A percentile compares a stretch with the other conserved stretches of the same genome.
These are phyloP conservation scores for Parietaria judaica DNA, from an alignment of 306 rosid genomes.

Conservation along the genomic window DNA sequence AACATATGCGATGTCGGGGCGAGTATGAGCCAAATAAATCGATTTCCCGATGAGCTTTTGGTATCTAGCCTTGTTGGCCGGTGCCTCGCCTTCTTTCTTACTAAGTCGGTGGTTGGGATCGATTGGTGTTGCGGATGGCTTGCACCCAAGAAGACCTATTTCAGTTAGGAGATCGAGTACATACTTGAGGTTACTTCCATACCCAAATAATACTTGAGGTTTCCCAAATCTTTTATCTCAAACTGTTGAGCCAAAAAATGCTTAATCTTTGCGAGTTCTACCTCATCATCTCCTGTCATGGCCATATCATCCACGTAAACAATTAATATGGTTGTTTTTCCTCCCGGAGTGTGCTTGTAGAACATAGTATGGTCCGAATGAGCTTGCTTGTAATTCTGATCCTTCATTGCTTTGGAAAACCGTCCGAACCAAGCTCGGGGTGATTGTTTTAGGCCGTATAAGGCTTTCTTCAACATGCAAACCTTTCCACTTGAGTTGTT, in stretches of 20 bases:
- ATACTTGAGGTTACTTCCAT: neutral
- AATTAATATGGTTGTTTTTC: neutral
- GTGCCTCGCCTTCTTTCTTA: neutral
- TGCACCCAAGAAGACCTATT: neutral
- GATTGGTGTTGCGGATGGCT: neutral
- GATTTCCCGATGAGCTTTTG: neutral
- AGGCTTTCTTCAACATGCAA: neutral
- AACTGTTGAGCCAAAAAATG: neutral
- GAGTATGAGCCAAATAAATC: neutral
- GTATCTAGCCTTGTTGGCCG: neutral
- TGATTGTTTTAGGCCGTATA: neutral
- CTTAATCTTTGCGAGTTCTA: neutral
- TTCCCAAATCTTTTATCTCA: neutral
- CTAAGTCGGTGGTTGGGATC: neutral
- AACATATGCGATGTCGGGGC: neutral
- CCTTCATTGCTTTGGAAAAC: neutral
- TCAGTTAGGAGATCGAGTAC: neutral
- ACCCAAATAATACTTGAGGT: neutral
- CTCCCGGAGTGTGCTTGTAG: neutral
- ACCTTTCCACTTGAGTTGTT: neutral
- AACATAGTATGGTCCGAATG: neutral
- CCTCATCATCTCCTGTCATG: neutral
- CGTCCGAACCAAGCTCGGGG: neutral
- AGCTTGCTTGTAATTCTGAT: neutral
- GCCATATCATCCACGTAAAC: neutral